Evolutionary conservation across 495 filamentous ascomycete species (phyloP).

Genomic region (Penicillium manginii): DNA sequence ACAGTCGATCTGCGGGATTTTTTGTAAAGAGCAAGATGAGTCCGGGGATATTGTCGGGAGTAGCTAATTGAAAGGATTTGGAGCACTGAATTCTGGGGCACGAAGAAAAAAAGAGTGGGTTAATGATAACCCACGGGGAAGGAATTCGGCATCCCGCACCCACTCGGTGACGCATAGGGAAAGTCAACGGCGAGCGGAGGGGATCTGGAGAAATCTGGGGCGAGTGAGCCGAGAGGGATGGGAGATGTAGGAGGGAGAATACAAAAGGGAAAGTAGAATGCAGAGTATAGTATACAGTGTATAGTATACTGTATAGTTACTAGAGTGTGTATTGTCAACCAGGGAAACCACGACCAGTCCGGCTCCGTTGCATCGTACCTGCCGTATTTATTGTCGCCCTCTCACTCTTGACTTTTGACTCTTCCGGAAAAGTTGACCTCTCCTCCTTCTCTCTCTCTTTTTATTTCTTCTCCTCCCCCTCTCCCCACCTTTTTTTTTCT

Average conservation of each 20-base stretch:
- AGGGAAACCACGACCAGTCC: constrained; percentile 15
- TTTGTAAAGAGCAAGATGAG: neutral
- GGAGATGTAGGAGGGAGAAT: neutral
- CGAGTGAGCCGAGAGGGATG: neutral
- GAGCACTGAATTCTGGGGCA: constrained; percentile 11
- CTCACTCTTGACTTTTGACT: too few relatives aligned
- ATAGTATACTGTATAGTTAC: too few relatives aligned
- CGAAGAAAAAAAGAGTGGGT: constrained; percentile 17
- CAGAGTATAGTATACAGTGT: too few relatives aligned
- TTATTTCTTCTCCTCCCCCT: constrained; percentile 13
- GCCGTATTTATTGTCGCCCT: constrained; percentile 10
- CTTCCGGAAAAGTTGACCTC: neutral
- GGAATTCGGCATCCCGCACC: constrained; percentile 31
- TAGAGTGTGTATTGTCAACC: neutral
- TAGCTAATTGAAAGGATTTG: neutral
- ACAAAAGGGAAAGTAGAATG: neutral
- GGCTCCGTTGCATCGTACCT: constrained; percentile 17
- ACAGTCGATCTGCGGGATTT: neutral
- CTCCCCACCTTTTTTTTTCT: constrained; percentile 19
- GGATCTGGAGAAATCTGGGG: constrained; percentile 17
- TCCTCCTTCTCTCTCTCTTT: constrained; percentile 9
- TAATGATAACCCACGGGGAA: constrained; percentile 13
- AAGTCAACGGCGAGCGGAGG: constrained; percentile 16
- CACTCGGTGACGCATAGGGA: constrained; percentile 16
- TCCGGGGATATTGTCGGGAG: too few relatives aligned